phyloP scores from a whole-genome alignment of 768 basidiomycete species.

The Pleurotus platypus region DNA sequence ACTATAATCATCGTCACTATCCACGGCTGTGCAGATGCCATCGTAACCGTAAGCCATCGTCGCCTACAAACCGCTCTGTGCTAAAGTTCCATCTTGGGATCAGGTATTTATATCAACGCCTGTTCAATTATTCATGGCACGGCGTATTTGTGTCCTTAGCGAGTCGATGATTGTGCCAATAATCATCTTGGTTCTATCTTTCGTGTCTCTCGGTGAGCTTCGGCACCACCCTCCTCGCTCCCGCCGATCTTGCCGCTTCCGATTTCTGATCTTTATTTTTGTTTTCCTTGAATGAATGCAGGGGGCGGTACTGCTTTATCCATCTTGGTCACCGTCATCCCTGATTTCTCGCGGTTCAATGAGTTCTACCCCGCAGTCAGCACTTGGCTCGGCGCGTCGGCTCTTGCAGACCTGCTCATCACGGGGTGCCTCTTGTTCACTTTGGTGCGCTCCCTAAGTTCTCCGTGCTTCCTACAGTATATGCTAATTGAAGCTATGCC shows the following conservation, averaged over 20 bases:
- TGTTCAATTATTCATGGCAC: slow-evolving; percentile 8
- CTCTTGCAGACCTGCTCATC: slow-evolving; percentile 5
- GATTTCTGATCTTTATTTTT: not conserved
- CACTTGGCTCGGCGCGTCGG: slow-evolving; percentile 7
- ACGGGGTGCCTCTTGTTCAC: slow-evolving; percentile 1
- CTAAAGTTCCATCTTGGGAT: not conserved
- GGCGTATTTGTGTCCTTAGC: slow-evolving; percentile 1
- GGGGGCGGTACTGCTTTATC: slow-evolving; percentile 5
- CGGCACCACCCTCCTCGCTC: too few species aligned
- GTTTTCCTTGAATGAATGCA: not conserved
- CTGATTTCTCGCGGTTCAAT: not conserved
- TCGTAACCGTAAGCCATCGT: slow-evolving; percentile 1
- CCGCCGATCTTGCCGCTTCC: too few species aligned
- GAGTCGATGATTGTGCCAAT: not conserved
- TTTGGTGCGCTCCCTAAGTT: not conserved
- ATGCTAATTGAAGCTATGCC: not conserved
- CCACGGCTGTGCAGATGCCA: not conserved
- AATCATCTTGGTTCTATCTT: not conserved
- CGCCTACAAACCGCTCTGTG: not conserved
- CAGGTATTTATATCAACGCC: slow-evolving; percentile 10
- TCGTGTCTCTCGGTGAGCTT: slow-evolving; percentile 5
- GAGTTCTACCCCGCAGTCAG: slow-evolving; percentile 3
- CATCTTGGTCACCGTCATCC: not conserved
- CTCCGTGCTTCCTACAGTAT: not conserved
- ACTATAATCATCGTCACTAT: too few species aligned